phyloP scores from a whole-genome alignment of 2,329 filamentous ascomycete species.

The Leptosphaerulina australis region DNA sequence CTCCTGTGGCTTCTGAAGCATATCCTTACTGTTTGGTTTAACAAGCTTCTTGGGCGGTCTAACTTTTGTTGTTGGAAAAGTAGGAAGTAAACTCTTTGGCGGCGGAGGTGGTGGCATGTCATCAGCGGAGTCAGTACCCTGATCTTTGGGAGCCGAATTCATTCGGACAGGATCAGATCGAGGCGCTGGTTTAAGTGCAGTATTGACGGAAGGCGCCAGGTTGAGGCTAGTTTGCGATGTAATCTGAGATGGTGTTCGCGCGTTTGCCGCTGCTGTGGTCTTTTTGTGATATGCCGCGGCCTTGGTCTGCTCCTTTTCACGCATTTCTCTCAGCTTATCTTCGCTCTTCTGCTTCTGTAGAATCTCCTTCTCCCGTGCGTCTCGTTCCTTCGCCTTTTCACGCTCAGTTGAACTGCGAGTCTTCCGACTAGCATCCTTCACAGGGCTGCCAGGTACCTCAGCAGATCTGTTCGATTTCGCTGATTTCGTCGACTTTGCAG shows the following conservation, averaged over 20 bases:
- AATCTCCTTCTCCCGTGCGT: conserved; percentile 63
- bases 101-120: conserved; percentile 67
- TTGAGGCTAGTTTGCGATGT: conserved; percentile 43
- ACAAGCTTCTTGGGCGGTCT: conserved; percentile 57
- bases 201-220: conserved; percentile 49
- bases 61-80: conserved; percentile 50
- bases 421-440: conserved; percentile 51
- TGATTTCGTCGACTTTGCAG: conserved; percentile 34
- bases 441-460: conserved; percentile 40
- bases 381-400: conserved; percentile 64
- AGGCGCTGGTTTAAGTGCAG: conserved; percentile 38
- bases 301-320: conserved; percentile 73
- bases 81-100: conserved; percentile 58
- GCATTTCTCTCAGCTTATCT: conserved; percentile 70
- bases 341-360: conserved; percentile 66
- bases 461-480: conserved; percentile 34
- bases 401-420: conserved; percentile 66
- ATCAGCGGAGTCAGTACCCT: conserved; percentile 53
- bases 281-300: conserved; percentile 57
- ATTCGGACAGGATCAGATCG: conserved; percentile 32
- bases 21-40: conserved; percentile 66
- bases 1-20: conserved; percentile 64
- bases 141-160: conserved; percentile 31
- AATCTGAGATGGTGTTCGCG: conserved; percentile 59
- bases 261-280: conserved; percentile 34